phyloP scores from a whole-genome alignment of 768 basidiomycete genomes.

The Tubosaeta brunneosetosa region DNA sequence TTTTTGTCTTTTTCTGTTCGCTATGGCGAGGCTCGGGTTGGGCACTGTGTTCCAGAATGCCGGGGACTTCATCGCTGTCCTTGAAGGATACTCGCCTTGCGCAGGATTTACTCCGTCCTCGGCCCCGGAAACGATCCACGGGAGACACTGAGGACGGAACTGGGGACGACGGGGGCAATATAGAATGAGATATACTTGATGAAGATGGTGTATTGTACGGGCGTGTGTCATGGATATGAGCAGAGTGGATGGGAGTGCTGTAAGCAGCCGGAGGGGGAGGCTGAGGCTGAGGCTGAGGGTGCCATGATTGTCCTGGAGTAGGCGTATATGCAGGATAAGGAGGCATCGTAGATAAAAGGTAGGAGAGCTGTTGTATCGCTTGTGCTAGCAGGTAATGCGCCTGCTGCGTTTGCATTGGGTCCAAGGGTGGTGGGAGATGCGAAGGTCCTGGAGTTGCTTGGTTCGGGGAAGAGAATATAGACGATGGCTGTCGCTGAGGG shows the following conservation, averaged over 20 bases:
- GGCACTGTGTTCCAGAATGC: constrained; percentile 3
- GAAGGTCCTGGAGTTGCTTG: constrained; percentile 15
- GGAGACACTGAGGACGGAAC: constrained; percentile 38
- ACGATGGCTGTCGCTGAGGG: constrained; percentile 13
- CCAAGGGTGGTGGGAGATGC: constrained; percentile 24
- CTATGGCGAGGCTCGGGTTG: constrained; percentile 5
- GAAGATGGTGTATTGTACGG: constrained; percentile 33
- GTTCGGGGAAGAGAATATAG: constrained; percentile 15
- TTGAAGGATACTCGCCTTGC: constrained; percentile 57
- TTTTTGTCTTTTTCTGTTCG: constrained; percentile 4
- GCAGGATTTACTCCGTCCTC: constrained; percentile 47
- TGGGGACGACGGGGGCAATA: constrained; percentile 52
- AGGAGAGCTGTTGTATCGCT: constrained; percentile 40
- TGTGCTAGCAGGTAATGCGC: constrained; percentile 36
- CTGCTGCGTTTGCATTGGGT: constrained; percentile 32
- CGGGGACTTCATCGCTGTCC: constrained; percentile 21
- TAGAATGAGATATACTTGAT: constrained; percentile 43
- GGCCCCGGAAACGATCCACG: constrained; percentile 33
- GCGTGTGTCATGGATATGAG: constrained; percentile 17
- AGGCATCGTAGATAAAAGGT: constrained; percentile 32
- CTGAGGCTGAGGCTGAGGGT: neutral
- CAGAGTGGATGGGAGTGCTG: constrained; percentile 6
- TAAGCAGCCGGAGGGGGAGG: constrained; percentile 7
- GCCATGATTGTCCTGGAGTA: constrained; percentile 23
- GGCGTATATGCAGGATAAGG: constrained; percentile 17